Base-by-base conservation (phyloP, 2,329 filamentous ascomycete species). In the Hypoxylon sp. region DNA sequence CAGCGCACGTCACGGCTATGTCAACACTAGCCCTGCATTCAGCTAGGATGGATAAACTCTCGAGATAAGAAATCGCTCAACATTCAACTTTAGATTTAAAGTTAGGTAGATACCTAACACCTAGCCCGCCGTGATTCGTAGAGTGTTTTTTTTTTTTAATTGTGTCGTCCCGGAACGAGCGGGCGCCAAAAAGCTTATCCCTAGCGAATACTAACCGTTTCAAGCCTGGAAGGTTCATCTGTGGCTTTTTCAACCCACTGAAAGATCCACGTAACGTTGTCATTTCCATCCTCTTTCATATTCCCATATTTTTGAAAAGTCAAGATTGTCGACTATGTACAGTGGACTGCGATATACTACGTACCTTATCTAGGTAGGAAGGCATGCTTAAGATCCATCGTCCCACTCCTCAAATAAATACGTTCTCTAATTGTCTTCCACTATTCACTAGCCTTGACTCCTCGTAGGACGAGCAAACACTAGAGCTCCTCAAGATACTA, bases 1-100 rank as follows among this genome's bases (percentile, higher is more conserved):
- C 17, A 39, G 17, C 46, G 24, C 47, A 61, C 63, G 63, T 66
- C 63, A 66, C 52, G 13, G 22, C 37, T 47, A 66, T 62, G 58
- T 62, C 57, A 66, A n/a, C 14, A 53, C 17, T 39, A 52, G 44
- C 37, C 39, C 35, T 35, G 14, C 22, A 35, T 48, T 33, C 24
- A 44, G 26, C 22, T 48, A 62, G 37, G 44, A 58, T 52, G 37
- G 44, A 58, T 52, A 57, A 60, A 52, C 37, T 58, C n/a, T 59
- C 46, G 29, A 53, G 10, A 17, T 17, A 22, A 52, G 48, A 35
- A 52, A 22, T 44, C 17, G 17, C 17, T 11, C 39, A 44, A 42
- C 37, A 14, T 42, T n/a, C 14, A 14, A 35, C 35, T 39, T 24
- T 14, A 24, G 5, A 58, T 47, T 35, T 10, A 48, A n/a, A 37